Evolutionary conservation across 768 basidiomycete genomes (phyloP), one percentile per base, ranked within the genome.

Genomic region (Erythrobasidium yunnanense): DNA sequence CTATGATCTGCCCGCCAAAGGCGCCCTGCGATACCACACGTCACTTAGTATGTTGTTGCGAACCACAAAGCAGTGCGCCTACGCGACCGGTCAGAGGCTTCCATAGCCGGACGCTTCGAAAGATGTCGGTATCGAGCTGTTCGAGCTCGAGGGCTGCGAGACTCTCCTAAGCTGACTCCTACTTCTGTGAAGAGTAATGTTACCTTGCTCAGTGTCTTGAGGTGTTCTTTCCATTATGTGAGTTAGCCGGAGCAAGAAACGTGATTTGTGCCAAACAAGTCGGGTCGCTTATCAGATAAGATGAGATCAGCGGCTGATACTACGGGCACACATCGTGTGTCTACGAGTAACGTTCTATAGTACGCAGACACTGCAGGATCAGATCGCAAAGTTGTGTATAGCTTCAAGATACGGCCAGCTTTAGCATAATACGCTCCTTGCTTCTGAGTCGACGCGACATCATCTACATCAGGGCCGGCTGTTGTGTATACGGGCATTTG

Each of bases 1-100:
- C 73, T 20, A 73, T 72, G 50, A 70, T 70, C 51, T 73, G 72
- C 3, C 50, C 49, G 17, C 60, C 47, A 27, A 38, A 34, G 1
- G 62, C 35, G 27, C 34, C 52, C 57, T 23, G 32, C 7, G 33
- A n/a, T n/a, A n/a, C n/a, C 15, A n/a, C 50, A 52, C 6, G 25
- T 58, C 38, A 15, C 45, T 35, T 38, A 58, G 38, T 8, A 4
- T 30, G n/a, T 8, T 22, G 34, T 7, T 38, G 35, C 8, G 22
- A 49, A 35, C 38, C n/a, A 30, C n/a, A 4, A 32, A 22, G 8
- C 8, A 3, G 13, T 22, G 20, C 47, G 27, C n/a, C 30, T 63
- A 29, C 38, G 51, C 63, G 6, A 17, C 67, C 67, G 23, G 29
- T 60, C 17, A 52, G 32, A 22, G 67, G 67, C 38, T 54, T 51